Conservation (phyloP, 2,329 filamentous ascomycete genomes). For the Nemania abortiva region DNA sequence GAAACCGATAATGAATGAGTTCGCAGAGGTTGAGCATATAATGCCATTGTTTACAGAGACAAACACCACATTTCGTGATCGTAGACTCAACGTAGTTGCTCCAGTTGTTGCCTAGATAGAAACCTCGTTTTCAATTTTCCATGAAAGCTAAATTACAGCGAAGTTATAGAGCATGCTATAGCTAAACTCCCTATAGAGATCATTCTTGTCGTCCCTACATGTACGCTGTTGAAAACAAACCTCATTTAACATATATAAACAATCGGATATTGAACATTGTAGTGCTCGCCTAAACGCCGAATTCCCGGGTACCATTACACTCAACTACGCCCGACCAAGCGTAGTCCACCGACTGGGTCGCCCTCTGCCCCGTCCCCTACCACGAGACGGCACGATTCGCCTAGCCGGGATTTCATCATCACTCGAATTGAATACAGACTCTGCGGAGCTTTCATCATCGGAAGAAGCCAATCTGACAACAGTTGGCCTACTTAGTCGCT, state of each 20-base stretch:
- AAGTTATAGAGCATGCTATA: neutral
- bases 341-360: slow-evolving; percentile 33
- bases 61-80: no score
- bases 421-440: slow-evolving; percentile 37
- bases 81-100: neutral
- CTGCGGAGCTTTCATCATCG: slow-evolving; percentile 39
- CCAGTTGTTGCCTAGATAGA: neutral
- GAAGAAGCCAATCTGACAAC: slow-evolving; percentile 43
- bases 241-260: neutral
- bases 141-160: neutral
- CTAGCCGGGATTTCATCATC: slow-evolving; percentile 38
- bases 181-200: neutral
- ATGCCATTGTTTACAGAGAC: no score
- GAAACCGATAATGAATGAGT: no score
- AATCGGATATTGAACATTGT: neutral
- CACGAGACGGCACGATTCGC: slow-evolving; percentile 57
- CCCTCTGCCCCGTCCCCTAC: slow-evolving; percentile 47
- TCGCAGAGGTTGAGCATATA: no score
- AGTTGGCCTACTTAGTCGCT: slow-evolving; percentile 39
- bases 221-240: neutral
- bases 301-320: neutral
- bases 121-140: neutral
- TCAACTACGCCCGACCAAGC: slow-evolving; percentile 57
- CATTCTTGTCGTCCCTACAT: neutral
- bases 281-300: neutral